Conservation (phyloP, 139 green algal species). For the Tetraselmis chui region DNA sequence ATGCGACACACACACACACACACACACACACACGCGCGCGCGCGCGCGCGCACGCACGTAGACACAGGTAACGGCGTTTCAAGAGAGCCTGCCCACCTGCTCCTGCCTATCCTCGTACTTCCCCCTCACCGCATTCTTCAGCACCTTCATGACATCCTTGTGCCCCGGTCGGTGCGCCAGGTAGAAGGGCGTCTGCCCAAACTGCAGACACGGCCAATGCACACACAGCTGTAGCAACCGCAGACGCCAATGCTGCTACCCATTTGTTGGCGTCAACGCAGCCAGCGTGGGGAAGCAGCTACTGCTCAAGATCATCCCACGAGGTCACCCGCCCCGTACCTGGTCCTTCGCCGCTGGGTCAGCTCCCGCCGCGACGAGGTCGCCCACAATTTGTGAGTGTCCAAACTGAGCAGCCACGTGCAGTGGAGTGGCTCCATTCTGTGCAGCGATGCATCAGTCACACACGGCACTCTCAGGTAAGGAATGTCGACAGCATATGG, state of each 20-base stretch:
- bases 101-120: not conserved
- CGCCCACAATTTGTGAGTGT: not conserved
- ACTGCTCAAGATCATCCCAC: too few species aligned
- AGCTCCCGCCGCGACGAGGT: not conserved
- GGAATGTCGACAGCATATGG: too few species aligned
- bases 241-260: too few species aligned
- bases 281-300: too few species aligned
- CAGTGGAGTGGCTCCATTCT: not conserved
- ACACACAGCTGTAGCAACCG: not conserved
- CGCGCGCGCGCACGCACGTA: too few species aligned
- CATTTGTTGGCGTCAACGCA: too few species aligned
- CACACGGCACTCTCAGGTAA: too few species aligned
- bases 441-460: not conserved
- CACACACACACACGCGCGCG: too few species aligned
- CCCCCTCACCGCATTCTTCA: not conserved
- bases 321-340: too few species aligned
- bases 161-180: not conserved
- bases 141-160: not conserved
- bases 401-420: not conserved
- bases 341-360: not conserved
- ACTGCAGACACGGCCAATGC: too few species aligned
- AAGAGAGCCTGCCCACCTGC: not conserved
- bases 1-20: too few species aligned
- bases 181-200: not conserved
- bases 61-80: too few species aligned